Evolutionary conservation across 345 rosid species (phyloP).

Genomic region (Boechera divaricarpa): DNA sequence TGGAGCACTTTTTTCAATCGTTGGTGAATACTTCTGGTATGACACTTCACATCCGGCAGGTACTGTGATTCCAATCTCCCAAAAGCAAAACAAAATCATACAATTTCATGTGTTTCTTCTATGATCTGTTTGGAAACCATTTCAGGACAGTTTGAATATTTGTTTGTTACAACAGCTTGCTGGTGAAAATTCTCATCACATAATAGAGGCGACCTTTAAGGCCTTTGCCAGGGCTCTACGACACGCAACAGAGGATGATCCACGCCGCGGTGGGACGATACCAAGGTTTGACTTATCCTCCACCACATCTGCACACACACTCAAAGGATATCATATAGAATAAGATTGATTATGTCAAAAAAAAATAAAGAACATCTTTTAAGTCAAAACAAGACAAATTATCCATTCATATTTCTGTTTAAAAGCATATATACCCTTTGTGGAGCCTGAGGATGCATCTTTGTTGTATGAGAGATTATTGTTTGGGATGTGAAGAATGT

Average conservation of each 20-base stretch:
- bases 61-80: conserved; percentile 38
- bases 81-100: background rate
- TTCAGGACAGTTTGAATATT: background rate
- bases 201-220: conserved; percentile 95
- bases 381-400: background rate
- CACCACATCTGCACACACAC: background rate
- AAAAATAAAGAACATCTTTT: background rate
- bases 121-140: background rate
- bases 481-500: background rate
- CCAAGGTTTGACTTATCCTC: conserved; percentile 64
- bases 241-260: conserved; percentile 82
- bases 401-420: background rate
- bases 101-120: background rate
- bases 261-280: conserved; percentile 76
- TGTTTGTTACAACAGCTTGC: conserved; percentile 64
- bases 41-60: conserved; percentile 94
- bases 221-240: conserved; percentile 97
- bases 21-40: conserved; percentile 89
- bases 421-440: background rate
- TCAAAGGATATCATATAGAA: conserved; percentile 1
- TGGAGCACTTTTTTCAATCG: conserved; percentile 92
- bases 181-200: conserved; percentile 91
- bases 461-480: conserved; percentile 3
- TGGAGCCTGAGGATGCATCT: conserved; percentile 15
- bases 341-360: background rate